Evolutionary conservation across 768 basidiomycete species (phyloP), one percentile per base, ranked within the genome.

Genomic region (Roridomyces roridus): DNA sequence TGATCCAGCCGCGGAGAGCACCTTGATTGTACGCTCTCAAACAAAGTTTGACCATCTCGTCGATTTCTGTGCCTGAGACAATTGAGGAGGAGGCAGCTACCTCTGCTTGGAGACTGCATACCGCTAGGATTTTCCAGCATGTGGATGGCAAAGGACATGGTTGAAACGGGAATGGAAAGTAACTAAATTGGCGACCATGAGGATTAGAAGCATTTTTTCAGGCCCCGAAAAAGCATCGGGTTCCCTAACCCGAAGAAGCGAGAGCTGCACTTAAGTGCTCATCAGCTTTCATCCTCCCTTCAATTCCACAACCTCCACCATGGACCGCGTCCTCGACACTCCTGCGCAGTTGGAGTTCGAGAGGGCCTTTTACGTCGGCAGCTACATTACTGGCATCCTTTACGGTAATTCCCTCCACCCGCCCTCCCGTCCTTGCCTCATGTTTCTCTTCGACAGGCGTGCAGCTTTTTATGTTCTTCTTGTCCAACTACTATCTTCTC

Each of bases 341-440:
- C 49, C 62, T 9, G 41, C 31, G 2, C 46, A 62, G 28, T 40
- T 63, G 36, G 46, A 36, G 1, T 63, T 66, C 46, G 62, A 66
- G 55, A 45, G 56, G 26, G 50, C 60, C 2, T 70, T 63, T 51
- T 70, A 70, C 54, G 61, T 70, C 17, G 69, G 67, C 34, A 64
- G 60, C 37, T 65, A 68, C 59, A 51, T 70, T 39, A 68, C 65
- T 18, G 61, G 55, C 21, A 68, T 70, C 17, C 48, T 70, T 40
- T 70, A 65, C 28, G 69, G 69, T 65, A 20, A 65, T 50, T 48
- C 40, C 26, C 29, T 14, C 2, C 9, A 44, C 20, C 42, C n/a
- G 26, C 51, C 23, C 6, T 43, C 2, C 28, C 12, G 18, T 21
- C 45, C 45, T 46, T 51, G 51, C 49, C 41, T 41, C 45, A 31